Evolutionary conservation across 805 yeast species (phyloP), one percentile per base, ranked within the genome.

Genomic region (Pichia heedii): DNA sequence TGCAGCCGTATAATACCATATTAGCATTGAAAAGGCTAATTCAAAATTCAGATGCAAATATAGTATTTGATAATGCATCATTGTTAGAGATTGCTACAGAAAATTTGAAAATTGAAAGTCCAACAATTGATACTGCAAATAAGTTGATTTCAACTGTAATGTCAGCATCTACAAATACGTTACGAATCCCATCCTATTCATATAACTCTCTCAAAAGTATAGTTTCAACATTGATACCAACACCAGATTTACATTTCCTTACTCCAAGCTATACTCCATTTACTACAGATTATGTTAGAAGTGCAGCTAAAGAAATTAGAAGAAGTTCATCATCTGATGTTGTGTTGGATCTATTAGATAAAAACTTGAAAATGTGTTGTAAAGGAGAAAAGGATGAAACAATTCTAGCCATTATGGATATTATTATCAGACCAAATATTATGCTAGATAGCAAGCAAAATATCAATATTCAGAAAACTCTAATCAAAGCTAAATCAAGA

Each of bases 1-100:
- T 94, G 5, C 97, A 93, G 58, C 97, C 98, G 0, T 93, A 93
- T 63, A 93, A 93, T 60, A 81, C 95, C 0, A 71, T 93, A 19
- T 65, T 93, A 42, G 81, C 98, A 0, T 68, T 94, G 52, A 78
- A 79, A 58, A 67, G 97, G 52, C 69, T 93, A 47, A 81, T 86
- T 5, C 93, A 87, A 51, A 76, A 76, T 54, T 84, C 96, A 36
- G 96, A 93, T 60, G 45, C 48, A 4, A 81, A 85, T 36, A 71
- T 87, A n/a, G 93, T 90, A 5, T 82, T 89, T 55, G 97, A 93
- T 58, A 93, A 93, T 61, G 86, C 83, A 48, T 89, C 97, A 0
- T 64, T 93, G 41, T 70, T 80, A 53, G 68, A 80, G 19, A 75
- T 88, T 36, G 89, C 96, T 3, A 73, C 81, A 15, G 71, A 69